phyloP scores from a whole-genome alignment of 2,329 filamentous ascomycete species.

The Diaporthe sp. region DNA sequence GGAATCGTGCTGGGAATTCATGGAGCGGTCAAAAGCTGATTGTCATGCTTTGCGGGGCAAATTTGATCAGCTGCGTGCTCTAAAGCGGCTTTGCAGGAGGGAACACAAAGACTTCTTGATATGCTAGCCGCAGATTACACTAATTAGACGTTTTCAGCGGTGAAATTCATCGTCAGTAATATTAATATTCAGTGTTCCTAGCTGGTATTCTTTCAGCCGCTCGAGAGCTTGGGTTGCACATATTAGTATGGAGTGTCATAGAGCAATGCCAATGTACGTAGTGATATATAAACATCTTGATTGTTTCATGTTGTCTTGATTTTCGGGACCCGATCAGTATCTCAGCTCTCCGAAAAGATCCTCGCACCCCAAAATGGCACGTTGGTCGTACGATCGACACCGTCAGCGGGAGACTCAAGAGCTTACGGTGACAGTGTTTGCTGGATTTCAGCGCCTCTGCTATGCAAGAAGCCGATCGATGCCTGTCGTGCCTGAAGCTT shows the following conservation, averaged over 20 bases:
- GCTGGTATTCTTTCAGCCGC: too few relatives aligned
- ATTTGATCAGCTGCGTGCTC: not conserved
- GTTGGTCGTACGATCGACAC: too few relatives aligned
- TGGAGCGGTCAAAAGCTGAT: not conserved
- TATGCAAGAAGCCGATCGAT: not conserved
- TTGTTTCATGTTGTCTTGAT: not conserved
- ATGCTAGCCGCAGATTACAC: not conserved
- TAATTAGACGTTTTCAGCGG: too few relatives aligned
- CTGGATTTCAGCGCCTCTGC: too few relatives aligned
- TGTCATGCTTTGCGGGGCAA: not conserved
- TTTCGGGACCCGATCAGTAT: not conserved
- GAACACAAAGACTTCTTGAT: constrained; percentile 15
- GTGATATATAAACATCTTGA: not conserved
- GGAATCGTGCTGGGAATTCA: constrained; percentile 5
- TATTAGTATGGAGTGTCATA: not conserved
- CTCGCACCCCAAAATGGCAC: not conserved
- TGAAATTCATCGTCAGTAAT: too few relatives aligned
- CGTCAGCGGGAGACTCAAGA: not conserved
- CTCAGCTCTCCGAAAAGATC: not conserved
- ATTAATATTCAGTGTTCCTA: too few relatives aligned
- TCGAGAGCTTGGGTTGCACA: too few relatives aligned
- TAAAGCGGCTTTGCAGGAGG: constrained; percentile 1
- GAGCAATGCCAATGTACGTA: not conserved
- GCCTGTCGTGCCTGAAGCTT: not conserved
- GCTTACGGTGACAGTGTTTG: too few relatives aligned